Conservation (phyloP, 1,284 basidiomycete genomes). For the Ceratobasidium sp. region DNA sequence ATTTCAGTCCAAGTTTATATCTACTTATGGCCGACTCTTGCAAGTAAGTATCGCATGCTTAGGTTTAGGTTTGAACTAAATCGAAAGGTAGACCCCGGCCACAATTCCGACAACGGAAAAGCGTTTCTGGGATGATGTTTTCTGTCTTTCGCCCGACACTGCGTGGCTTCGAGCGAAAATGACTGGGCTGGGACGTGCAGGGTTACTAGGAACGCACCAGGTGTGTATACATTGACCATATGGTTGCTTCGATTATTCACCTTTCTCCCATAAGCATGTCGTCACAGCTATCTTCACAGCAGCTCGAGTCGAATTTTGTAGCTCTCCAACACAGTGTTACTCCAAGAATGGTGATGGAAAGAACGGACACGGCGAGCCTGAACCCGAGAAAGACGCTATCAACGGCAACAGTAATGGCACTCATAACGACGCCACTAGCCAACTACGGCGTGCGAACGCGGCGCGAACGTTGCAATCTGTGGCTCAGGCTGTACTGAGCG, state of each 20-base stretch:
- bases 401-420: slow-evolving; percentile 46
- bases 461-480: slow-evolving; percentile 32
- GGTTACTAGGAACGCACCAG: slow-evolving; percentile 39
- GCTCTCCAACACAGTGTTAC: too few species aligned
- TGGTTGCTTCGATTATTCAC: not conserved
- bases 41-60: slow-evolving; percentile 53
- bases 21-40: slow-evolving; percentile 62
- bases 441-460: slow-evolving; percentile 25
- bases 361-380: slow-evolving; percentile 55
- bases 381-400: slow-evolving; percentile 59
- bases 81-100: slow-evolving; percentile 16
- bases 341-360: not conserved
- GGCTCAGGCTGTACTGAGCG: slow-evolving; percentile 14
- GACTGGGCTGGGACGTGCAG: slow-evolving; percentile 17
- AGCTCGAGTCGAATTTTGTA: slow-evolving; percentile 29
- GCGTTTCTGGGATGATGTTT: slow-evolving; percentile 45
- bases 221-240: not conserved
- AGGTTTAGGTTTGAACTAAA: not conserved
- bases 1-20: slow-evolving; percentile 60
- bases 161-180: slow-evolving; percentile 23
- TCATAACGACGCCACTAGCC: slow-evolving; percentile 13
- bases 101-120: slow-evolving; percentile 34
- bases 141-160: slow-evolving; percentile 15
- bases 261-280: slow-evolving; percentile 28
- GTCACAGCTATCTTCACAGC: slow-evolving; percentile 36